These are phyloP conservation scores for Botryosphaeria agaves DNA, from an alignment of 2,329 filamentous ascomycete species.

Conservation along the genomic window DNA sequence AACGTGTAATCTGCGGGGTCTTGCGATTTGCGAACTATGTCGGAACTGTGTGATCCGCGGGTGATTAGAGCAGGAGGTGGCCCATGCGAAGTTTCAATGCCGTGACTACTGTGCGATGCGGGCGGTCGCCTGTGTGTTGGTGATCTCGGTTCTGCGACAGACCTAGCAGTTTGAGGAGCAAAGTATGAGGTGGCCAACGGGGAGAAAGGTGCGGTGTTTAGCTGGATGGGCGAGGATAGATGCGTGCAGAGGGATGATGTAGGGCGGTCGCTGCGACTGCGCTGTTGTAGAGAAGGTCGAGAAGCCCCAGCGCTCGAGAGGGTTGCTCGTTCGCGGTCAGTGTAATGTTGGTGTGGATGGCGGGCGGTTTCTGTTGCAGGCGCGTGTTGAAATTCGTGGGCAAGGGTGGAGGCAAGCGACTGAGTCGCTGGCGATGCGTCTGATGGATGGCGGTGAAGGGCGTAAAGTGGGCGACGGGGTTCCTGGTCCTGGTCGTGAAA, in stretches of 20 bases:
- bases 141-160: background rate
- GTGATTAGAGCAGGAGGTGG: background rate
- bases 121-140: background rate
- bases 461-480: background rate
- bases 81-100: background rate
- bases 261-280: background rate
- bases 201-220: background rate
- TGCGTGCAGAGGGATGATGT: background rate
- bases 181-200: background rate
- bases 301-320: background rate
- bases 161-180: background rate
- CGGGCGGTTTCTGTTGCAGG: background rate
- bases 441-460: background rate
- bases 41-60: background rate
- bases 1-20: background rate
- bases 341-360: background rate
- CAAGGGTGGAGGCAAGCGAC: background rate
- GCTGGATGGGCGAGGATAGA: background rate
- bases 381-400: background rate
- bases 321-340: background rate
- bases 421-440: background rate
- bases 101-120: background rate
- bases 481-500: too few species aligned
- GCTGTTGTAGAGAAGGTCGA: background rate
- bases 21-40: background rate